These are phyloP conservation scores for Aplosporella prunicola DNA, from an alignment of 2,329 filamentous ascomycete genomes.

Conservation along the genomic window DNA sequence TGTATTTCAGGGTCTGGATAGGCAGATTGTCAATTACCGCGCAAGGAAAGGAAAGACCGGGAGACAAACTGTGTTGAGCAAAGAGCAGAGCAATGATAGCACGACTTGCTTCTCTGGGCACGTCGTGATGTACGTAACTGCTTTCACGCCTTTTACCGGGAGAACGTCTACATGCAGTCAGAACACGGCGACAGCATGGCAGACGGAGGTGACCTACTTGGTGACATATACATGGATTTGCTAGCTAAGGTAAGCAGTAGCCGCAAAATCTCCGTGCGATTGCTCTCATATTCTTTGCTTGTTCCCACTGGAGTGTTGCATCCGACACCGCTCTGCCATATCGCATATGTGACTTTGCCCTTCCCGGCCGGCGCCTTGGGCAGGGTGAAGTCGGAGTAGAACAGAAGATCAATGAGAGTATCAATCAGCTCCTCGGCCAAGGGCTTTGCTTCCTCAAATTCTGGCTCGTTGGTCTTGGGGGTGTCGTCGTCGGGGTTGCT, in stretches of 20 bases:
- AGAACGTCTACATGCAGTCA: constrained; percentile 44
- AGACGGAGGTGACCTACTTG: constrained; percentile 41
- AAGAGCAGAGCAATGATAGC: constrained; percentile 78
- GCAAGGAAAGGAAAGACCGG: background rate
- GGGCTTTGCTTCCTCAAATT: constrained; percentile 75
- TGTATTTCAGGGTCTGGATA: constrained; percentile 85
- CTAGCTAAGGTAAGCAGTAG: constrained; percentile 78
- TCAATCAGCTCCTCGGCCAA: constrained; percentile 89
- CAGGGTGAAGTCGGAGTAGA: constrained; percentile 83
- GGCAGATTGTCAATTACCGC: constrained; percentile 14
- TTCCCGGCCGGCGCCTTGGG: constrained; percentile 62
- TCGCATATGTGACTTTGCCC: constrained; percentile 79
- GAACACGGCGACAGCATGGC: constrained; percentile 3
- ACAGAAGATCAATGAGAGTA: constrained; percentile 77
- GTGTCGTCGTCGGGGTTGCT: constrained; percentile 45
- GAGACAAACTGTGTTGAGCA: constrained; percentile 75
- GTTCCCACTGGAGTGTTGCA: constrained; percentile 84
- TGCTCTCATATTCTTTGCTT: constrained; percentile 86
- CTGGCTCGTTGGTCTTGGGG: constrained; percentile 41
- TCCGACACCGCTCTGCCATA: constrained; percentile 96
- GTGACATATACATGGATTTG: constrained; percentile 87
- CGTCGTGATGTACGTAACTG: constrained; percentile 81
- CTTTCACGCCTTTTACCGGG: constrained; percentile 71
- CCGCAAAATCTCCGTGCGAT: constrained; percentile 80
- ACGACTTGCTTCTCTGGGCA: constrained; percentile 87